These are phyloP conservation scores for Pichia sp. DNA, from an alignment of 1,139 yeast genomes.

Conservation along the genomic window DNA sequence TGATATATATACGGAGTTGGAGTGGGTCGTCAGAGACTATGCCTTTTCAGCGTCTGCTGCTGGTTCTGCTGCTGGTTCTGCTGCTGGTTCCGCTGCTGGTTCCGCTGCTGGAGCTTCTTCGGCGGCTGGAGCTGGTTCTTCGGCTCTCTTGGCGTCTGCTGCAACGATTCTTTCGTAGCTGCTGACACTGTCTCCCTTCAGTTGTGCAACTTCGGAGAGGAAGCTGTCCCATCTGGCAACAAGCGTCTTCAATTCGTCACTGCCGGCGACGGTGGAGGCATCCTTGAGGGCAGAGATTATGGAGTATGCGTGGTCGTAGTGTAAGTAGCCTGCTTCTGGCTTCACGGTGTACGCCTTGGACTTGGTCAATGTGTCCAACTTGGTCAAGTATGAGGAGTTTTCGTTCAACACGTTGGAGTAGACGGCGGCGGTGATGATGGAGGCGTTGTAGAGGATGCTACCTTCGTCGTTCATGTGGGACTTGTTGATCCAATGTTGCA, in stretches of 20 bases:
- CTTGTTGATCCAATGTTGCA: slow-evolving; percentile 18
- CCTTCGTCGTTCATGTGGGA: slow-evolving; percentile 14
- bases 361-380: slow-evolving; percentile 11
- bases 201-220: slow-evolving; percentile 6
- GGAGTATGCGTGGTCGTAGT: slow-evolving; percentile 24
- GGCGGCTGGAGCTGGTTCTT: not conserved
- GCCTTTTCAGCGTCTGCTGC: not conserved
- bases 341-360: slow-evolving; percentile 15
- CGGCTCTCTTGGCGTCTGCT: not conserved
- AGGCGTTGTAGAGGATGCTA: slow-evolving; percentile 15
- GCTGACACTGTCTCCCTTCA: slow-evolving; percentile 9
- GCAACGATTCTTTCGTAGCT: slow-evolving; percentile 11
- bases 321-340: slow-evolving; percentile 13
- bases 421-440: slow-evolving; percentile 16
- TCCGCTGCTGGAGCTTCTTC: not conserved
- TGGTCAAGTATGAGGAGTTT: slow-evolving; percentile 1
- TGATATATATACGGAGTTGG: not conserved
- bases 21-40: too few relatives aligned
- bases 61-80: too few relatives aligned
- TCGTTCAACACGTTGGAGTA: slow-evolving; percentile 16
- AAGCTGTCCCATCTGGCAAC: slow-evolving; percentile 13
- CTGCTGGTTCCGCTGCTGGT: not conserved
- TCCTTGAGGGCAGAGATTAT: slow-evolving; percentile 21
- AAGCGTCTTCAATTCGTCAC: slow-evolving; percentile 8
- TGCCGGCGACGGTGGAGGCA: slow-evolving; percentile 7